These are phyloP conservation scores for Pleurostoma richardsiae DNA, from an alignment of 2,329 filamentous ascomycete species.

Conservation along the genomic window DNA sequence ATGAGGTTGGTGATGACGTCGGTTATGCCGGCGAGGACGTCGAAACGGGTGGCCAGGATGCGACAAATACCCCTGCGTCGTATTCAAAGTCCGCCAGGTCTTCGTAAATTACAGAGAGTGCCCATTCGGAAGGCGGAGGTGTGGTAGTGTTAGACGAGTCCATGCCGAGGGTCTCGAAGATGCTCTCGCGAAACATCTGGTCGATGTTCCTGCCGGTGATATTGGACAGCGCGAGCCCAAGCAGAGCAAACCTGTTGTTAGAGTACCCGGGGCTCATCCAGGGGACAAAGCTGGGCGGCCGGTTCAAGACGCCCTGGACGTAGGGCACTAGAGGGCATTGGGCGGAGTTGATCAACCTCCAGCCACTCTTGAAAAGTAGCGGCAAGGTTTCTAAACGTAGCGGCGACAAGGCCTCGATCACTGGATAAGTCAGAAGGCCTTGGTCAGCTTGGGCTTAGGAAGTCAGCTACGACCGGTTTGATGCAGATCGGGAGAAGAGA, in stretches of 20 bases:
- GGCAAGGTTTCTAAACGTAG: slow-evolving; percentile 26
- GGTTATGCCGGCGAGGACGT: slow-evolving; percentile 24
- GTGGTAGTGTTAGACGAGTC: slow-evolving; percentile 9
- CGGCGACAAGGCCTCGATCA: slow-evolving; percentile 21
- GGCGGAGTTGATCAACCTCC: slow-evolving; percentile 7
- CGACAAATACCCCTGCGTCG: slow-evolving; percentile 10
- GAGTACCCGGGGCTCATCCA: slow-evolving; percentile 16
- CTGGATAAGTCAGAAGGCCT: slow-evolving; percentile 25
- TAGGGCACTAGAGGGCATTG: slow-evolving; percentile 15
- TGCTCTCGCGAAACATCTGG: slow-evolving; percentile 11
- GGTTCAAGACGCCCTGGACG: slow-evolving; percentile 14
- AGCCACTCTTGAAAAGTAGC: slow-evolving; percentile 14
- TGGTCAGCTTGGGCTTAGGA: slow-evolving; percentile 25
- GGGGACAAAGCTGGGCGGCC: slow-evolving; percentile 13
- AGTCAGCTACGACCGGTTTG: slow-evolving; percentile 10
- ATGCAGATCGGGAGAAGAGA: neutral
- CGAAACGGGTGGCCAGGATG: slow-evolving; percentile 9
- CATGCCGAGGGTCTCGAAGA: slow-evolving; percentile 15
- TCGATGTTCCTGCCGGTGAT: slow-evolving; percentile 10
- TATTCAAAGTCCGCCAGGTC: slow-evolving; percentile 3
- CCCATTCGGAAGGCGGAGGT: slow-evolving; percentile 9
- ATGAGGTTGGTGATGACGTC: slow-evolving; percentile 30
- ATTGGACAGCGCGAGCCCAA: slow-evolving; percentile 14
- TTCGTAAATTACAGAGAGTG: slow-evolving; percentile 13
- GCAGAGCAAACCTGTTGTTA: slow-evolving; percentile 17